Evolutionary conservation across 1,284 basidiomycete species (phyloP).

Genomic region (Pseudozyma flocculosa): DNA sequence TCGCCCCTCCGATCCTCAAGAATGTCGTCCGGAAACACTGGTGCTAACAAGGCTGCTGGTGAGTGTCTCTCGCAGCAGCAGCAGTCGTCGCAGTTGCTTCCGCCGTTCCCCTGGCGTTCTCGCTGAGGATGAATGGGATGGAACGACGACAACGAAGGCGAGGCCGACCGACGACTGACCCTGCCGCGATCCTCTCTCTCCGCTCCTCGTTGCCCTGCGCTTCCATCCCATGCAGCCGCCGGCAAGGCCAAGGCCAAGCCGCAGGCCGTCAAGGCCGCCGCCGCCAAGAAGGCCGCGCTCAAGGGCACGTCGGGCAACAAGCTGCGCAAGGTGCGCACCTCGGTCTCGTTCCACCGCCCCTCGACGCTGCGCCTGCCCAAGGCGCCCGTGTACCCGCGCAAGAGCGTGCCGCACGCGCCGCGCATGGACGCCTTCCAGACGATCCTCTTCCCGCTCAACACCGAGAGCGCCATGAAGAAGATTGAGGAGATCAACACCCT

Average conservation of each 20-base stretch:
- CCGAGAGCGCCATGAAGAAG: conserved; percentile 71
- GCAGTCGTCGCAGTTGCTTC: not conserved
- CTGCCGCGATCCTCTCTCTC: not conserved
- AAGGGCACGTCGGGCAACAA: conserved; percentile 79
- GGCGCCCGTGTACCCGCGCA: conserved; percentile 88
- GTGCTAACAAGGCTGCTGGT: conserved; percentile 18
- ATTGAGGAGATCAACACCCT: conserved; percentile 99
- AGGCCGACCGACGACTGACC: too few relatives aligned
- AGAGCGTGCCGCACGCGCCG: conserved; percentile 88
- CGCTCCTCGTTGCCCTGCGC: not conserved
- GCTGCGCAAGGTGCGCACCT: conserved; percentile 78
- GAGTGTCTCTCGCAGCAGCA: conserved; percentile 9
- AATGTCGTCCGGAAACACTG: conserved; percentile 21
- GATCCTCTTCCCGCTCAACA: conserved; percentile 73
- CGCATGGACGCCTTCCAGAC: conserved; percentile 97
- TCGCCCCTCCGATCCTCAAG: not conserved
- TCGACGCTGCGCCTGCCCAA: conserved; percentile 87
- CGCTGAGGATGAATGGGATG: too few relatives aligned
- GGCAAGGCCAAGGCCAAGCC: conserved; percentile 28
- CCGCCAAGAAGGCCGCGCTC: conserved; percentile 93
- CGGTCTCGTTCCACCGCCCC: conserved; percentile 92
- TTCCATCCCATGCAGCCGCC: conserved; percentile 6
- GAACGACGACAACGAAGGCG: too few relatives aligned
- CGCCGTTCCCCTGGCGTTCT: too few relatives aligned
- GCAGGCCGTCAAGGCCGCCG: conserved; percentile 71